phyloP scores from a whole-genome alignment of 306 rosid genomes.

The Quercus ilex region DNA sequence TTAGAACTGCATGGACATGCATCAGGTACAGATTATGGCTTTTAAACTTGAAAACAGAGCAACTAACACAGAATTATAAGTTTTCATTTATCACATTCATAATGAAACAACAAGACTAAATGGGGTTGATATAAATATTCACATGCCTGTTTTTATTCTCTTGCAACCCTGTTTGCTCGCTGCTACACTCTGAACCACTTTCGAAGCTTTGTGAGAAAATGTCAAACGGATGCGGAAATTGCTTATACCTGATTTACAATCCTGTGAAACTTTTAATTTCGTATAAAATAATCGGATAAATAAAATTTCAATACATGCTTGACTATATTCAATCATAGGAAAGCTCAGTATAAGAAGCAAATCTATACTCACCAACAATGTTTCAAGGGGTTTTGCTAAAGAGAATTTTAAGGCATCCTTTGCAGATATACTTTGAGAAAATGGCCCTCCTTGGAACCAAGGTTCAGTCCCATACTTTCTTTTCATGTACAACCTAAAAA shows the following conservation, averaged over 20 bases:
- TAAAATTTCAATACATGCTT: neutral
- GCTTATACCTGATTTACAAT: slow-evolving; percentile 49
- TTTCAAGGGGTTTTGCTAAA: slow-evolving; percentile 53
- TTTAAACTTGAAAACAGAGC: neutral
- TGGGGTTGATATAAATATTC: neutral
- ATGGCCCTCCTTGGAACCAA: slow-evolving; percentile 55
- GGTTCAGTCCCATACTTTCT: slow-evolving; percentile 53
- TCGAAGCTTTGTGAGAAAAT: slow-evolving; percentile 40
- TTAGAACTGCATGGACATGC: neutral
- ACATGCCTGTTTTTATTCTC: slow-evolving; percentile 72
- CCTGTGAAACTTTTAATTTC: slow-evolving; percentile 54
- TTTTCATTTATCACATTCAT: neutral
- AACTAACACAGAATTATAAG: neutral
- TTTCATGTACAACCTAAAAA: slow-evolving; percentile 58
- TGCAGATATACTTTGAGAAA: slow-evolving; percentile 41
- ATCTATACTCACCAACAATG: slow-evolving; percentile 50
- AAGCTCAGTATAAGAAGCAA: neutral
- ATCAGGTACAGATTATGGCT: slow-evolving; percentile 1
- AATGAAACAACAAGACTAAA: neutral
- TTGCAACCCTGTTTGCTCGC: slow-evolving; percentile 41
- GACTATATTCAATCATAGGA: neutral
- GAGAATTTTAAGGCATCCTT: slow-evolving; percentile 76
- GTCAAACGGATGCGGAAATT: slow-evolving; percentile 65
- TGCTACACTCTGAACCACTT: slow-evolving; percentile 22
- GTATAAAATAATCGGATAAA: slow-evolving; percentile 9